phyloP scores from a whole-genome alignment of 169 alveolate genomes.

The Cryptosporidium andersoni region DNA sequence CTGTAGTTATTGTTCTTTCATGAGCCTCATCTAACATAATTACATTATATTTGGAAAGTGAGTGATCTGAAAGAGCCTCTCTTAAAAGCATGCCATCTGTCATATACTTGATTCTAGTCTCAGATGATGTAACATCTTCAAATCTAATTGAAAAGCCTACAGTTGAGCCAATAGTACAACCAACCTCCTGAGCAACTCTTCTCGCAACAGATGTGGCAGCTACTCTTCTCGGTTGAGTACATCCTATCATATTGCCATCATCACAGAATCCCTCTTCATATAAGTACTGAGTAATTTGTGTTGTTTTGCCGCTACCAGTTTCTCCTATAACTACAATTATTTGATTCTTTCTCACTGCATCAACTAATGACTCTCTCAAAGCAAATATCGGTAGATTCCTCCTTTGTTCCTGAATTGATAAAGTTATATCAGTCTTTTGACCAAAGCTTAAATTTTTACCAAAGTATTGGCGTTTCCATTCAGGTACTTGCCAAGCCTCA shows the following conservation, averaged over 20 bases:
- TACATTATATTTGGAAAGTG: slow-evolving; percentile 89
- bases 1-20: slow-evolving; percentile 99
- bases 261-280: slow-evolving; percentile 91
- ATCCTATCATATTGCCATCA: slow-evolving; percentile 90
- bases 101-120: slow-evolving; percentile 98
- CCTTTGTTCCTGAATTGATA: slow-evolving; percentile 90
- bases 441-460: slow-evolving; percentile 82
- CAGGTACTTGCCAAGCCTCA: slow-evolving; percentile 84
- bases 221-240: slow-evolving; percentile 99
- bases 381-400: slow-evolving; percentile 94
- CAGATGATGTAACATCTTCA: slow-evolving; percentile 95
- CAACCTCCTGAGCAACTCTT: slow-evolving; percentile 98
- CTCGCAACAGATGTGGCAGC: slow-evolving; percentile 98
- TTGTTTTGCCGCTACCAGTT: slow-evolving; percentile 99
- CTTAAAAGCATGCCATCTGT: slow-evolving; percentile 99
- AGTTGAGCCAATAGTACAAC: slow-evolving; percentile 96
- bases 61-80: slow-evolving; percentile 94
- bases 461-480: slow-evolving; percentile 87
- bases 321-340: slow-evolving; percentile 98
- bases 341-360: slow-evolving; percentile 89
- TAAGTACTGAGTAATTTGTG: slow-evolving; percentile 95
- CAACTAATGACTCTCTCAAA: slow-evolving; percentile 89
- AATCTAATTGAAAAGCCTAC: slow-evolving; percentile 96
- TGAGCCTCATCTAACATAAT: slow-evolving; percentile 99
- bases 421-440: slow-evolving; percentile 72